Evolutionary conservation across 202 grass and related monocot species (phyloP).

Genomic region (Setaria italica): DNA sequence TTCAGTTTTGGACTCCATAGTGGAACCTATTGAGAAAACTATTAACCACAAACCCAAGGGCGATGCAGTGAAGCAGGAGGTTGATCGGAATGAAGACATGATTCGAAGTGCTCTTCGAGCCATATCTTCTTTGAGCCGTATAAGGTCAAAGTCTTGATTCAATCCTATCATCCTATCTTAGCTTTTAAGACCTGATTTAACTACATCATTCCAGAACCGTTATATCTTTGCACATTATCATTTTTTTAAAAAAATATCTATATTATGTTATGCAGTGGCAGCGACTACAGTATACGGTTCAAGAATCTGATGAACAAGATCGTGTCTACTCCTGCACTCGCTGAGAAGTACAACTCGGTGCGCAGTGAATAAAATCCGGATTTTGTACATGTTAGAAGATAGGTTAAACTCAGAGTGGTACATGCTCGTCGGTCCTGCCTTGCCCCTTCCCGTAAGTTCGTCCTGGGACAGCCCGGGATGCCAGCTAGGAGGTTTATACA

Average conservation of each 20-base stretch:
- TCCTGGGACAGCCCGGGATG: neutral
- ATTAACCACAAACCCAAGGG: constrained; percentile 89
- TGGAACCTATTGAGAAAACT: constrained; percentile 93
- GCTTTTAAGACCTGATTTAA: constrained; percentile 8
- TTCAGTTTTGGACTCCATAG: constrained; percentile 93
- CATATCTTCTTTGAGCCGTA: constrained; percentile 78
- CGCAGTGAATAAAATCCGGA: constrained; percentile 62
- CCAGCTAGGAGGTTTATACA: constrained; percentile 2
- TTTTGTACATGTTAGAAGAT: constrained; percentile 58
- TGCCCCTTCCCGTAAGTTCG: neutral
- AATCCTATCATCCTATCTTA: neutral
- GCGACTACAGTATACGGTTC: constrained; percentile 76
- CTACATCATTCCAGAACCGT: neutral
- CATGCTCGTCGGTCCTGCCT: neutral
- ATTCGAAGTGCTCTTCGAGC: constrained; percentile 94
- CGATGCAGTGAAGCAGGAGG: constrained; percentile 98
- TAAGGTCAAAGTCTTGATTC: constrained; percentile 59
- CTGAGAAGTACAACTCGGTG: constrained; percentile 92
- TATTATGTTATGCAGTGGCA: constrained; percentile 59
- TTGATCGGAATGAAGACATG: constrained; percentile 98
- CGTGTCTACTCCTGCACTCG: constrained; percentile 54
- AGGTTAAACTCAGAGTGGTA: constrained; percentile 35
- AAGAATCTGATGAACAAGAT: constrained; percentile 92
- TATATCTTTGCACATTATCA: neutral
- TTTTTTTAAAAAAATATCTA: neutral